Base-by-base conservation (phyloP, 1,139 yeast species). In the Wickerhamiella pararugosa region DNA sequence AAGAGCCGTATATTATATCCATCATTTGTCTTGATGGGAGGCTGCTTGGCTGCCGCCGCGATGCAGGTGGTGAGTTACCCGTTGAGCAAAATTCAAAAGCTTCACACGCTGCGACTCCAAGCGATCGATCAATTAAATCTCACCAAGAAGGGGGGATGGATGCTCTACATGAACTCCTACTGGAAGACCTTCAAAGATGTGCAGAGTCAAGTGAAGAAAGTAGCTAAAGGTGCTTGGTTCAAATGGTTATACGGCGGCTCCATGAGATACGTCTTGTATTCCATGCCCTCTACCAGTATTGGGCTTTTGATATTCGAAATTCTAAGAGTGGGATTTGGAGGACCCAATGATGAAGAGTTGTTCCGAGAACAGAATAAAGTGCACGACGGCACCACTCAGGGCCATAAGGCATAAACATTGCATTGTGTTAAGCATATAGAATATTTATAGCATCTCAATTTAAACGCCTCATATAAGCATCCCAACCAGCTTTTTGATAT, bases 401-500 rank as follows among this genome's bases (percentile, higher is more conserved):
- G 21, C 21, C 21, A 15, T 15, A 15, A 15, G 21, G 21, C 21
- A 15, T 15, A 15, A 15, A 15, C 21, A 15, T 15, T 15, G 21
- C 21, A 15, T 15, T 15, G 21, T 15, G 21, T 15, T 15, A 15
- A 15, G 21, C 21, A 15, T 15, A 15, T 15, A 15, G 21, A 15
- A 15, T 15, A 15, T 15, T 15, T 15, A 15, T 15, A 15, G 21
- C 21, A 15, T 15, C 21, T 15, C 21, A 15, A 15, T 15, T 15
- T 15, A 21, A 7, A 7, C 43, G 39, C 21, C 28, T 6, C 11
- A 69, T 55, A 56, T 90, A 90, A 3, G 97, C 94, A 21, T 71
- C 70, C 98, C 98, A 90, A 3, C 96, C 97, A 8, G 97, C 96
- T 45, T 73, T 73, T 63, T 82, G 75, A 63, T 92, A 92, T 57